Base-by-base conservation (phyloP, 192 early-diverging fungal genomes). In the Coemansia sp. region DNA sequence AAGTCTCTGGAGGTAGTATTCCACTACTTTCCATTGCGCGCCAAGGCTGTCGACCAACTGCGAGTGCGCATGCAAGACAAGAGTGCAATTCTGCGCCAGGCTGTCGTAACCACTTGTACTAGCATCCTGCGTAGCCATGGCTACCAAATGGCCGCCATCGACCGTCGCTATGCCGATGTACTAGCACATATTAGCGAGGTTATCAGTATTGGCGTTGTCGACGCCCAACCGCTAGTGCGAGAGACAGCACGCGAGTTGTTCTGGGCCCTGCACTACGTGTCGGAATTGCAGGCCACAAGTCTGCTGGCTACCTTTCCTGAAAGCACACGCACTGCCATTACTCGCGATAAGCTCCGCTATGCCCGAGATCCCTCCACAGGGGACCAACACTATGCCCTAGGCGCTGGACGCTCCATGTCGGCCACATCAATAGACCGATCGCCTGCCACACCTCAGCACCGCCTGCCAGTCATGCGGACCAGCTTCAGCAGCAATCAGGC, bases 161-260 rank as follows among this genome's bases (percentile, higher is more conserved):
- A 79, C 52, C 76, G 81, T 29, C 73, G 81, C 61, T 61, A 24
- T 36, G 40, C 43, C 15, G 81, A 83, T 7, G 39, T 71, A 11
- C 57, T 83, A n/a, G 24, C 62, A 3, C 31, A 24, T 2, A 50
- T 83, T 33, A 57, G 44, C 13, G 74, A 68, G 2, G 60, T 80
- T 31, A 29, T 47, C 12, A 71, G 60, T 31, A 31, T 53, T 9
- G 78, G 69, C n/a, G 55, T 80, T n/a, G 62, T 47, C 4, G 83
- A 84, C 55, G 74, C 83, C 5, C 75, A 76, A 66, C 83, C 83
- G 22, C 60, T 69, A 1, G 83, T 80, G 22, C 53, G 83, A 31
- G 83, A 79, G 57, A 41, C 68, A 22, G 62, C 78, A 41, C 77
- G 83, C 10, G 72, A 84, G 66, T 58, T 84, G 61, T 80, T 77